Evolutionary conservation across 306 rosid genomes (phyloP).

Genomic region (Pyrus bretschneideri): DNA sequence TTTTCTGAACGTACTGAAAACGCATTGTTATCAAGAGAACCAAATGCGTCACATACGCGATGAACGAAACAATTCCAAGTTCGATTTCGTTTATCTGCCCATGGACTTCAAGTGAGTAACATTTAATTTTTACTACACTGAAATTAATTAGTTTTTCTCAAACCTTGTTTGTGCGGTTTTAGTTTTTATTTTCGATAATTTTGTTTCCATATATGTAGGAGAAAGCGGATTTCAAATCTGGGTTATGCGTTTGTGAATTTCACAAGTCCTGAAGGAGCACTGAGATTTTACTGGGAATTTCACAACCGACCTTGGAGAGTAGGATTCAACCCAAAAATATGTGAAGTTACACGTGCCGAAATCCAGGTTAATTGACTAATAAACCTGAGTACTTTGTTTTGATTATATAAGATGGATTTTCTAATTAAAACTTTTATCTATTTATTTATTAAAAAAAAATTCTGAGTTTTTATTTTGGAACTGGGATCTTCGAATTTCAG

Average conservation of each 20-base stretch:
- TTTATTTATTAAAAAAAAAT: too few relatives aligned
- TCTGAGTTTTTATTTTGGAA: background rate
- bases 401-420: too few relatives aligned
- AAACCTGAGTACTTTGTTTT: too few relatives aligned
- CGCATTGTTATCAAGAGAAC: conserved; percentile 25
- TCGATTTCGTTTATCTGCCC: conserved; percentile 47
- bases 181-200: background rate
- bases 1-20: conserved; percentile 17
- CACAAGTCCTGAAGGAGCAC: conserved; percentile 26
- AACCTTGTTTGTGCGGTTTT: background rate
- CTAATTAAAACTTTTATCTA: too few relatives aligned
- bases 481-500: too few relatives aligned
- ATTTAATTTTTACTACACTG: too few relatives aligned
- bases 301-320: conserved; percentile 35
- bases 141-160: background rate
- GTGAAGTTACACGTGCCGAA: conserved; percentile 39
- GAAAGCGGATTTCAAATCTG: conserved; percentile 25
- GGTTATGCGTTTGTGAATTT: conserved; percentile 72
- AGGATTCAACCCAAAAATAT: conserved; percentile 17
- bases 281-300: conserved; percentile 19
- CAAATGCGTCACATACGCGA: background rate
- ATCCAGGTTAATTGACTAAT: conserved; percentile 29
- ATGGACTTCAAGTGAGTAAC: conserved; percentile 38
- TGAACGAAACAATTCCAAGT: conserved; percentile 9
- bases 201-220: conserved; percentile 16